Percentiles rank a stretch among this genome's conserved stretches.
Conservation (phyloP, 768 basidiomycete genomes). For the Pisolithus marmoratus region DNA sequence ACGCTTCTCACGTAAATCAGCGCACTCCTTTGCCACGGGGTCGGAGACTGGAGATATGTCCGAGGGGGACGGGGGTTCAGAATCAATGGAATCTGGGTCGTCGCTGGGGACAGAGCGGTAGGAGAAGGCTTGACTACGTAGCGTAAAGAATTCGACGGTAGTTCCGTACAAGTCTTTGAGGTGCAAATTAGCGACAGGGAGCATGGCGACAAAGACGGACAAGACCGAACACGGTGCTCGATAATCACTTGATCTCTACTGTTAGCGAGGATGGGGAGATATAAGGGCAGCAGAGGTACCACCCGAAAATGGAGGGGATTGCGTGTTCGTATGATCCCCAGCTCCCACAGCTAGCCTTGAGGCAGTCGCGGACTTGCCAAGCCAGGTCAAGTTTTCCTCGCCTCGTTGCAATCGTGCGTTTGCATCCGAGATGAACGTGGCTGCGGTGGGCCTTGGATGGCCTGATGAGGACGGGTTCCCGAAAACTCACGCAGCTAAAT, state of each 20-base stretch:
- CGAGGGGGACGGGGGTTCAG: constrained; percentile 24
- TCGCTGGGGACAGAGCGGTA: constrained; percentile 19
- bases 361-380: constrained; percentile 2
- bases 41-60: constrained; percentile 36
- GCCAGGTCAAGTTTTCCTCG: constrained; percentile 1
- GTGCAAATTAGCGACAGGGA: constrained; percentile 42
- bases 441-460: background rate
- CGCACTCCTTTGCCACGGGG: constrained; percentile 37
- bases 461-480: background rate
- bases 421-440: constrained; percentile 1
- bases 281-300: constrained; percentile 3
- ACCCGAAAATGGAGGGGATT: constrained; percentile 12
- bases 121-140: constrained; percentile 35
- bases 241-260: constrained; percentile 31
- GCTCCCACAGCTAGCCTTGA: constrained; percentile 11
- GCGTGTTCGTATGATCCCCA: constrained; percentile 9
- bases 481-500: background rate
- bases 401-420: constrained; percentile 14
- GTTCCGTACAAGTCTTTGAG: constrained; percentile 46
- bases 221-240: constrained; percentile 29
- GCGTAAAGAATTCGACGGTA: constrained; percentile 55
- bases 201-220: constrained; percentile 35
- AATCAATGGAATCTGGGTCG: constrained; percentile 18
- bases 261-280: constrained; percentile 7
- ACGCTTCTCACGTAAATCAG: constrained; percentile 40